phyloP scores from a whole-genome alignment of 2,329 filamentous ascomycete species.

The Plectosphaerella sp. region DNA sequence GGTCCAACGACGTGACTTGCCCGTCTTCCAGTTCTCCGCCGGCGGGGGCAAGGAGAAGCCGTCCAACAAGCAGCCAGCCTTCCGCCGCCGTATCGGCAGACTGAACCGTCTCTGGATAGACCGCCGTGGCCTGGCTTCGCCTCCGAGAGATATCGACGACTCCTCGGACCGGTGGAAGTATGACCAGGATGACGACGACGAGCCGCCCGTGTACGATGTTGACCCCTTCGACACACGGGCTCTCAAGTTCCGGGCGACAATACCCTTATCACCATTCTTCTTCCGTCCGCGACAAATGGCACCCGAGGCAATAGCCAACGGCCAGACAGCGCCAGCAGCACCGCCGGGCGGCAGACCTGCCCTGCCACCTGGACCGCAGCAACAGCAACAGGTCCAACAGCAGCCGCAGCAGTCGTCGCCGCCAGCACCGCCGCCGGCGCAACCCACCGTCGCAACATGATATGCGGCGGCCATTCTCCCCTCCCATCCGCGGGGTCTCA shows the following conservation, averaged over 20 bases:
- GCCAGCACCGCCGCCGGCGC: conserved; percentile 4
- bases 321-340: conserved; percentile 6
- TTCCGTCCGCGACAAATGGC: conserved; percentile 31
- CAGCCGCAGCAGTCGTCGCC: conserved; percentile 15
- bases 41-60: conserved; percentile 34
- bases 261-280: conserved; percentile 43
- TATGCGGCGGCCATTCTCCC: conserved; percentile 4
- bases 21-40: conserved; percentile 43
- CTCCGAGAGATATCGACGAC: conserved; percentile 38
- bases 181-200: conserved; percentile 81
- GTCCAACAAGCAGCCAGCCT: conserved; percentile 54
- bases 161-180: conserved; percentile 75
- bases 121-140: conserved; percentile 62
- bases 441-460: background rate
- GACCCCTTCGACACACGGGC: conserved; percentile 64
- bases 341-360: conserved; percentile 11
- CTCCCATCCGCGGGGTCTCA: background rate
- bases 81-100: conserved; percentile 79
- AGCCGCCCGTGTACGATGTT: conserved; percentile 67
- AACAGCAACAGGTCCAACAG: conserved; percentile 12
- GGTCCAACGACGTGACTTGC: conserved; percentile 4
- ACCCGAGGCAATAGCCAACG: conserved; percentile 15
- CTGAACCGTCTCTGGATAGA: conserved; percentile 86
- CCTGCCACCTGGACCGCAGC: conserved; percentile 13
- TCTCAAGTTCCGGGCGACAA: conserved; percentile 57